These are phyloP conservation scores for Colletotrichum karsti DNA, from an alignment of 2,329 filamentous ascomycete species.

Conservation along the genomic window DNA sequence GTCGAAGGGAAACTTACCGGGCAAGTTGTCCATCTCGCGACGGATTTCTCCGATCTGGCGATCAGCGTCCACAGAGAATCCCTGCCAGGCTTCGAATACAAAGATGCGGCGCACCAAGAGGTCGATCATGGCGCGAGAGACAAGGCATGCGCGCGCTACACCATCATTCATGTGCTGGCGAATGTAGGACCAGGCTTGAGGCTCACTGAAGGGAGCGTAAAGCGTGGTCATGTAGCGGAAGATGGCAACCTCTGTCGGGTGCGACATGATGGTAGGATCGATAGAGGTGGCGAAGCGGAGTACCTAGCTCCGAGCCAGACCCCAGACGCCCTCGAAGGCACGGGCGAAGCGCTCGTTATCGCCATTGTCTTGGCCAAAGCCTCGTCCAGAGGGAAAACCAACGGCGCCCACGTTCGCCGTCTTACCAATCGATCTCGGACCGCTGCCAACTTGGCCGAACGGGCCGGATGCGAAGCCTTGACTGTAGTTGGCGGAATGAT, in stretches of 20 bases:
- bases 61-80: conserved; percentile 44
- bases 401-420: neutral
- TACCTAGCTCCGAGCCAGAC: conserved; percentile 28
- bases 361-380: conserved; percentile 8
- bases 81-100: conserved; percentile 48
- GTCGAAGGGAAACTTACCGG: conserved; percentile 36
- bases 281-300: conserved; percentile 23
- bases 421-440: neutral
- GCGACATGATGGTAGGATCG: conserved; percentile 7
- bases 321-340: conserved; percentile 28
- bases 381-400: neutral
- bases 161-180: conserved; percentile 48
- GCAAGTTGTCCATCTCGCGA: conserved; percentile 44
- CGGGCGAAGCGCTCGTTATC: conserved; percentile 25
- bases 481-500: neutral
- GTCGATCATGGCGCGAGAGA: conserved; percentile 51
- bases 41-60: conserved; percentile 43
- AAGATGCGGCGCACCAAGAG: conserved; percentile 52
- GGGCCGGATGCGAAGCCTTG: conserved; percentile 1
- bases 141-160: conserved; percentile 50
- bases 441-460: conserved; percentile 6
- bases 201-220: conserved; percentile 38
- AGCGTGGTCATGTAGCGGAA: conserved; percentile 26
- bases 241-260: conserved; percentile 11
- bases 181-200: conserved; percentile 50